Evolutionary conservation across 2,329 filamentous ascomycete species (phyloP).

Genomic region (Gnomoniopsis smithogilvyi): DNA sequence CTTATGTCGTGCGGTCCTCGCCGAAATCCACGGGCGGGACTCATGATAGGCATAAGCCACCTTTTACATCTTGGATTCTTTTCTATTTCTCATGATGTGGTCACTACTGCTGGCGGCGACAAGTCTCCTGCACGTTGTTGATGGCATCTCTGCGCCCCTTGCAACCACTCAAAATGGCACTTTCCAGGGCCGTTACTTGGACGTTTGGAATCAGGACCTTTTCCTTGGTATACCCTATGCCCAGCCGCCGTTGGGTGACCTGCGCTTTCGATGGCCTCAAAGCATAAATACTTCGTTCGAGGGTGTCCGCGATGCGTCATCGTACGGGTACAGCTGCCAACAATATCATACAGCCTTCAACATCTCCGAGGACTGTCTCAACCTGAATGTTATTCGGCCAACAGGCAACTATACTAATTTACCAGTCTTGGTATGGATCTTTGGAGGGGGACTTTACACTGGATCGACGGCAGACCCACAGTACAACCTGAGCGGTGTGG

Average conservation of each 20-base stretch:
- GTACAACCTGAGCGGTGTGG: conserved; percentile 63
- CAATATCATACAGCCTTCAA: conserved; percentile 40
- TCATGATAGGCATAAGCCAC: too few species aligned
- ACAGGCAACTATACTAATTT: conserved; percentile 30
- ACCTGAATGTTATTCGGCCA: conserved; percentile 39
- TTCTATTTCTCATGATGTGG: conserved; percentile 6
- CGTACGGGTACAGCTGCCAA: conserved; percentile 44
- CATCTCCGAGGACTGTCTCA: conserved; percentile 48
- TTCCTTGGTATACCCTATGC: conserved; percentile 40
- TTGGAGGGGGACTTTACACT: conserved; percentile 51
- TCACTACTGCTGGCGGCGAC: conserved; percentile 3
- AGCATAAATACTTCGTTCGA: conserved; percentile 36
- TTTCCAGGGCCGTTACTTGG: conserved; percentile 31
- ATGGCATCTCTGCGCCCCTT: conserved; percentile 3
- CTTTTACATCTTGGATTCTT: not conserved
- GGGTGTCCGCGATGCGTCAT: conserved; percentile 35
- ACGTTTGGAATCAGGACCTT: conserved; percentile 34
- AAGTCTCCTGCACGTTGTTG: not conserved
- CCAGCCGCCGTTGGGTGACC: conserved; percentile 32
- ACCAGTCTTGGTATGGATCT: conserved; percentile 54
- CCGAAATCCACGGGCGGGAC: too few species aligned
- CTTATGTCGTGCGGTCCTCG: not conserved
- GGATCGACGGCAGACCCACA: conserved; percentile 51
- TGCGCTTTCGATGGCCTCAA: conserved; percentile 35
- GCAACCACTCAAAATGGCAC: conserved; percentile 29